Evolutionary conservation across 768 basidiomycete genomes (phyloP).

Genomic region (Amanita jacksonii): DNA sequence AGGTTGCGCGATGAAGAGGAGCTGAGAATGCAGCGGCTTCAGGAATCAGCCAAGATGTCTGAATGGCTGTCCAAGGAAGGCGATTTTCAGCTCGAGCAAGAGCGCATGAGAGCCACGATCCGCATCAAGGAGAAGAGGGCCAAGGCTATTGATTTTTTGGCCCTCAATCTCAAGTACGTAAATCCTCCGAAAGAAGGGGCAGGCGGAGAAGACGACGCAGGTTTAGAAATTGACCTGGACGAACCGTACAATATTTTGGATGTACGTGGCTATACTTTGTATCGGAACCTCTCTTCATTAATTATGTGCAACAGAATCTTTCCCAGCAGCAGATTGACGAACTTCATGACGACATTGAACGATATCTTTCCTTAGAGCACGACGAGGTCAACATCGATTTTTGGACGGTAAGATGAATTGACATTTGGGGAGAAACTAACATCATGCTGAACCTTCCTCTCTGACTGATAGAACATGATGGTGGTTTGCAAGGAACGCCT

Average conservation of each 20-base stretch:
- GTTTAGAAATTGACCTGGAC: slow-evolving; percentile 94
- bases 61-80: slow-evolving; percentile 98
- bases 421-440: neutral
- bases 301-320: slow-evolving; percentile 50
- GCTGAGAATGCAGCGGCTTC: slow-evolving; percentile 73
- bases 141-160: slow-evolving; percentile 97
- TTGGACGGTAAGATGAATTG: slow-evolving; percentile 70
- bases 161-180: slow-evolving; percentile 91
- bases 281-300: slow-evolving; percentile 11
- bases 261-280: slow-evolving; percentile 37
- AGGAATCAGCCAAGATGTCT: slow-evolving; percentile 95
- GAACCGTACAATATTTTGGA: slow-evolving; percentile 98
- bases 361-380: slow-evolving; percentile 82
- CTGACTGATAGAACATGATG: slow-evolving; percentile 75
- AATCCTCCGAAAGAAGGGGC: slow-evolving; percentile 63
- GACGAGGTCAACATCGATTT: slow-evolving; percentile 86
- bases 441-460: neutral
- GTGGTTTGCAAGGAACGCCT: slow-evolving; percentile 89
- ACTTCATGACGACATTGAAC: slow-evolving; percentile 89
- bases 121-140: slow-evolving; percentile 93
- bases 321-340: slow-evolving; percentile 85
- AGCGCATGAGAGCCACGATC: slow-evolving; percentile 82
- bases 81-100: slow-evolving; percentile 94
- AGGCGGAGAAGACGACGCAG: slow-evolving; percentile 63
- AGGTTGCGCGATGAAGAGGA: slow-evolving; percentile 89